Base-by-base conservation (phyloP, 352 stramenopile genomes). In the Globisporangium nunn region DNA sequence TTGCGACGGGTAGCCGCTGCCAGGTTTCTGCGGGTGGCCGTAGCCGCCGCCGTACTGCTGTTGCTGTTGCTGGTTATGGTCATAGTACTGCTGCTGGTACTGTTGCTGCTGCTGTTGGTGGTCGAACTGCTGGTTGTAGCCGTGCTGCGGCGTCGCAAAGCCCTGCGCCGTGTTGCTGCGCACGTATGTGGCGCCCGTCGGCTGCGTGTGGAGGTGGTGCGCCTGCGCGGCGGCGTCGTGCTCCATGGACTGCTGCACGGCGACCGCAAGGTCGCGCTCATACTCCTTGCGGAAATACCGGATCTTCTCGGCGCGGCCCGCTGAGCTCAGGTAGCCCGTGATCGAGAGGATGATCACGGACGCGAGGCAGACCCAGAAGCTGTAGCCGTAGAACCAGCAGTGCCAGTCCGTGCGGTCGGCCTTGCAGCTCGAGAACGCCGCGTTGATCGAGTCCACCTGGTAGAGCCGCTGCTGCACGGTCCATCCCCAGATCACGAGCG, bases 301-400 rank as follows among this genome's bases (percentile, higher is more conserved):
- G 50, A 93, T 90, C 62, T 93, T 93, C 53, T 93, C 83, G 0
- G 83, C 83, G 11, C 83, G 78, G 12, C 83, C 83, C 1, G 83
- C 83, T 6, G 83, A 93, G 46, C 83, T 93, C 47, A 85, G 49
- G 60, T 93, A 93, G 15, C 82, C 82, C 0, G 83, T 84, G 54
- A 91, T 68, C 0, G 81, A 88, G 31, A 91, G 70, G 44, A 89
- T 67, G 62, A 91, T 88, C 17, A 93, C 83, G 10, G 78, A 78
- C 4, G 81, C 81, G n/a, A 93, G 67, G 57, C 81, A 90, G 12
- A 88, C 80, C 83, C 83, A 93, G 52, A 93, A 93, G 62, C 83
- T 93, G 60, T 81, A 90, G 15, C 83, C 83, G 58, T 93, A 93
- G 68, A 93, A 93, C 83, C 83, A 93, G 67, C 83, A 93, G 47